A percentile compares a stretch with the other conserved stretches of the same genome.
These are phyloP conservation scores for Peterozyma xylosa DNA, from an alignment of 805 yeast species.

Conservation along the genomic window DNA sequence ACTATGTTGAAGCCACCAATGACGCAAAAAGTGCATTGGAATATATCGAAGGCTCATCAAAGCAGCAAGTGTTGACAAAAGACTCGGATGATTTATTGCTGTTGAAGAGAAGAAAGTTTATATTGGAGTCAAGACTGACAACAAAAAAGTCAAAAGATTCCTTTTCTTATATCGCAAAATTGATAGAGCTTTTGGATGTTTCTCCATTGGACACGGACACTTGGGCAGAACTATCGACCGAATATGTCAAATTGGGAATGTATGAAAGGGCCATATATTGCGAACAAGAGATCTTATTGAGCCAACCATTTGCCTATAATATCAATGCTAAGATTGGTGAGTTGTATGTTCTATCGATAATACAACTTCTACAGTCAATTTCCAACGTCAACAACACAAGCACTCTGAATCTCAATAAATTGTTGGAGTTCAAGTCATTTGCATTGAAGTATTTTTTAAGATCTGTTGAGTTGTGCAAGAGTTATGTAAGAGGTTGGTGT, in stretches of 20 bases:
- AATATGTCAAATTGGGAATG: constrained; percentile 55
- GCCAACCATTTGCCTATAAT: constrained; percentile 64
- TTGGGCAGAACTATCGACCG: constrained; percentile 71
- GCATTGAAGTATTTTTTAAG: constrained; percentile 49
- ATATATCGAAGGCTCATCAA: constrained; percentile 21
- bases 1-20: constrained; percentile 49
- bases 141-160: constrained; percentile 20
- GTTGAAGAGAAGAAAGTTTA: constrained; percentile 28
- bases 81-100: constrained; percentile 25
- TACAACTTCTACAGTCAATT: background rate
- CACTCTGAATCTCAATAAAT: constrained; percentile 8
- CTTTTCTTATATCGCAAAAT: constrained; percentile 41
- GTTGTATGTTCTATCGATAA: constrained; percentile 16
- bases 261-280: constrained; percentile 61
- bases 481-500: constrained; percentile 66
- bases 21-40: constrained; percentile 26
- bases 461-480: constrained; percentile 70
- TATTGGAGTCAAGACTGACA: constrained; percentile 21
- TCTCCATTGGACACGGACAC: constrained; percentile 71
- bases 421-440: background rate
- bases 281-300: constrained; percentile 61
- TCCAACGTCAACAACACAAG: background rate
- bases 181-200: constrained; percentile 47
- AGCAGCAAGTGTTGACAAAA: constrained; percentile 22
- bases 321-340: constrained; percentile 61